These are phyloP conservation scores for Trichophyton verrucosum DNA, from an alignment of 2,329 filamentous ascomycete genomes.

Conservation along the genomic window DNA sequence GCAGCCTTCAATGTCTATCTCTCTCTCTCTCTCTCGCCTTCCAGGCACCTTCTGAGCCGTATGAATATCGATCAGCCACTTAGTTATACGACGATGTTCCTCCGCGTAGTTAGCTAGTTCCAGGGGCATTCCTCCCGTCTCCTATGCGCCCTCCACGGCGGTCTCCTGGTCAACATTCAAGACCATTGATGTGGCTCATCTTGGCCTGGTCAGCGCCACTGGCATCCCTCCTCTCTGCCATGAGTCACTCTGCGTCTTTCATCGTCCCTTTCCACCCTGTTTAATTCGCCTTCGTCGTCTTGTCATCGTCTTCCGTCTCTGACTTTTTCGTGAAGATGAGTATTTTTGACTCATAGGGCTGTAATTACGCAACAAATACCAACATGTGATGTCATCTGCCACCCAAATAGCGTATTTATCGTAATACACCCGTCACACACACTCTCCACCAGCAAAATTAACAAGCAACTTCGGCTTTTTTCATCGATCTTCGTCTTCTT, in stretches of 20 bases:
- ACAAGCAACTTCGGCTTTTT: not conserved
- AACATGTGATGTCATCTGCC: not conserved
- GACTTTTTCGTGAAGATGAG: not conserved
- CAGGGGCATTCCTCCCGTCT: no score
- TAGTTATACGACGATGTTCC: no score
- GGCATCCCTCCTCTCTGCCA: no score
- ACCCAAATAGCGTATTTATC: not conserved
- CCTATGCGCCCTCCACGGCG: no score
- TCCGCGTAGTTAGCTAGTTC: no score
- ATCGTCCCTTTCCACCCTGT: not conserved
- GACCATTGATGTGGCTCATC: no score
- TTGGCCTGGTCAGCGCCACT: no score
- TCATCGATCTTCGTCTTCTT: not conserved
- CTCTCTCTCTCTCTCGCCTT: no score
- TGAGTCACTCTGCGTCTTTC: not conserved
- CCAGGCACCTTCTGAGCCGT: no score
- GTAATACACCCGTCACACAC: constrained; percentile 3
- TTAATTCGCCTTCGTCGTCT: not conserved
- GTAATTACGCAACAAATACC: not conserved
- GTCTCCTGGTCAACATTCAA: no score
- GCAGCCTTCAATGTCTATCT: no score
- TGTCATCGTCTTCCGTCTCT: not conserved
- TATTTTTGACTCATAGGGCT: constrained; percentile 1
- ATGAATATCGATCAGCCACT: no score
- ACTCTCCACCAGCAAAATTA: not conserved